Evolutionary conservation across 805 yeast genomes (phyloP), one percentile per base, ranked within the genome.

Genomic region (Candida coquimbonensis): DNA sequence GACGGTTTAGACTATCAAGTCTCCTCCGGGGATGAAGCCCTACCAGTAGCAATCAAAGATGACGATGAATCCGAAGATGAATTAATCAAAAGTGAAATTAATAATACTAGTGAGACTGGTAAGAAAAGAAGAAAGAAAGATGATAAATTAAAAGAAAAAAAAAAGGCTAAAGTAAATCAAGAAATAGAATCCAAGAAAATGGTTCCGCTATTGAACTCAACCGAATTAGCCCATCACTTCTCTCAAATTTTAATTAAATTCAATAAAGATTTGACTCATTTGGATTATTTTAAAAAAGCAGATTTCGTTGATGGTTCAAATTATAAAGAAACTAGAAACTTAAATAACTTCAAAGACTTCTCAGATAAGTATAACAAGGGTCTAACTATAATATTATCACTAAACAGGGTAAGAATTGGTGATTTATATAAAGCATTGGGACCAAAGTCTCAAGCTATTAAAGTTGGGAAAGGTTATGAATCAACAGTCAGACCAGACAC

Each of bases 341-440:
- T 86, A 48, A 79, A 72, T 2, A 78, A 80, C 51, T 68, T 85
- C 45, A 63, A 75, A 3, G 66, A 65, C 21, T 89, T 80, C 58
- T 64, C 87, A 31, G 67, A 68, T 35, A 62, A 66, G 35, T 76
- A 71, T 49, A 76, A 83, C 56, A 70, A 61, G 52, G 65, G 74
- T 27, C 55, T 64, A n/a, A 65, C 72, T 1, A 54, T 68, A 67
- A 74, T 64, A 60, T 79, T 51, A 63, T 82, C 90, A 0, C 75
- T 84, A 70, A 87, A 96, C 0, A 93, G 96, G 11, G 68, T 88
- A 24, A 74, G 97, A 53, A 93, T 88, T 2, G 91, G 96, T 57
- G 96, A 90, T 56, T 73, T 88, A 3, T 83, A 77, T 58, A 75
- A 96, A 52, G 79, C 85, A 1, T 57, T 77, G 63, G 62, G 62